Evolutionary conservation across 2,329 filamentous ascomycete species (phyloP), one percentile per base, ranked within the genome.

Genomic region (Aspergillus floridensis): DNA sequence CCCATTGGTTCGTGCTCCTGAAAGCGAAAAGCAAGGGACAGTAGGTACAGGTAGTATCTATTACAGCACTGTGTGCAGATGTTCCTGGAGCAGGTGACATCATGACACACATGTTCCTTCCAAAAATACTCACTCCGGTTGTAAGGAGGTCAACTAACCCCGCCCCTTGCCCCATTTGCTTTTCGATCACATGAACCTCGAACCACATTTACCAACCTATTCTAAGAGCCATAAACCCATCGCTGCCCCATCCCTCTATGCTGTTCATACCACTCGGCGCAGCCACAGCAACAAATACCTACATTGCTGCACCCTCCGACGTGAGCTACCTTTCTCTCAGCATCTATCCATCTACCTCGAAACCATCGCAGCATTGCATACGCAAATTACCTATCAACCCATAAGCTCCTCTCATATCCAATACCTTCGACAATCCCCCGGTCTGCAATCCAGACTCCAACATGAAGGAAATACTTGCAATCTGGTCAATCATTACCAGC

Each of bases 71-170:
- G 5, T 44, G 38, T 19, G 38, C 16, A 44, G 6, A 44, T 2
- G 7, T 19, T 4, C 14, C 4, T 31, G 19, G 22, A 26, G 38
- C 22, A 14, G n/a, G 38, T 59, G 57, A 59, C 57, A 56, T 59
- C 52, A 51, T 49, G 12, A 21, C 48, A 48, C 46, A 46, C 55
- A 29, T 19, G 38, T 22, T 31, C 41, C 26, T 55, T 55, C 41
- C 24, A 35, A 35, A 35, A 35, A 16, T 35, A 35, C 32, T 35
- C 32, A 12, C 32, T 35, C 32, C 14, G 32, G 6, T 35, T 2
- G 32, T 16, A 35, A 35, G 32, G 32, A 16, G 14, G 14, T 44
- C 38, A 7, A 16, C 16, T 10, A 16, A 7, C 38, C 38, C 32
- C n/a, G 8, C 38, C 53, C 53, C 53, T 55, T 55, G 38, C 38